Conservation (phyloP, 352 stramenopile genomes). For the Phytopythium cucurbitacearum region DNA sequence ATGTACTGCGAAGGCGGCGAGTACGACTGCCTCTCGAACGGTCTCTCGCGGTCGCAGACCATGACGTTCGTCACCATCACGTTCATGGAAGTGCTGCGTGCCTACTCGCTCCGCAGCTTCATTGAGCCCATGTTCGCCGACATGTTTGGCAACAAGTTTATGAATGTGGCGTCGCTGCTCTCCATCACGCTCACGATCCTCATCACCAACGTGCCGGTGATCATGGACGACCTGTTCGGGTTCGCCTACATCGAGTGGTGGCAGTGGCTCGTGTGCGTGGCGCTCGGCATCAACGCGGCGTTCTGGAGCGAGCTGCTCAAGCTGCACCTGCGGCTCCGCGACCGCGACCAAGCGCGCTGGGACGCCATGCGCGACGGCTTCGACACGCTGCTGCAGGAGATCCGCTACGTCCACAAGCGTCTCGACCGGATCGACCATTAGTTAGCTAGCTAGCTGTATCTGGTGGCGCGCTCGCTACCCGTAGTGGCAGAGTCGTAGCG, state of each 20-base stretch:
- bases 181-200: constrained; percentile 53
- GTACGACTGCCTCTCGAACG: constrained; percentile 55
- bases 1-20: constrained; percentile 52
- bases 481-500: neutral
- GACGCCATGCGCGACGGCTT: constrained; percentile 43
- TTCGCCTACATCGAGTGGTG: constrained; percentile 66
- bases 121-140: constrained; percentile 51
- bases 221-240: constrained; percentile 61
- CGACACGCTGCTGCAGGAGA: constrained; percentile 56
- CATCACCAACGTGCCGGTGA: constrained; percentile 44
- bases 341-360: constrained; percentile 33
- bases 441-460: neutral
- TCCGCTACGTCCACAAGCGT: constrained; percentile 51
- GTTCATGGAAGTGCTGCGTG: constrained; percentile 72
- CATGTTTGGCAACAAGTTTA: constrained; percentile 68
- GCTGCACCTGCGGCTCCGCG: constrained; percentile 28
- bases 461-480: too few species aligned
- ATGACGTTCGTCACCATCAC: constrained; percentile 69
- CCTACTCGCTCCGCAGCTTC: constrained; percentile 75
- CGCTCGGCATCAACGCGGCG: constrained; percentile 36
- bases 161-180: constrained; percentile 47
- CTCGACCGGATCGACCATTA: constrained; percentile 40
- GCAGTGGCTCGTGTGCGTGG: constrained; percentile 41
- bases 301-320: constrained; percentile 65
- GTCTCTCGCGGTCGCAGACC: constrained; percentile 58